phyloP scores from a whole-genome alignment of 768 basidiomycete genomes.

The Rhodocollybia butyracea region DNA sequence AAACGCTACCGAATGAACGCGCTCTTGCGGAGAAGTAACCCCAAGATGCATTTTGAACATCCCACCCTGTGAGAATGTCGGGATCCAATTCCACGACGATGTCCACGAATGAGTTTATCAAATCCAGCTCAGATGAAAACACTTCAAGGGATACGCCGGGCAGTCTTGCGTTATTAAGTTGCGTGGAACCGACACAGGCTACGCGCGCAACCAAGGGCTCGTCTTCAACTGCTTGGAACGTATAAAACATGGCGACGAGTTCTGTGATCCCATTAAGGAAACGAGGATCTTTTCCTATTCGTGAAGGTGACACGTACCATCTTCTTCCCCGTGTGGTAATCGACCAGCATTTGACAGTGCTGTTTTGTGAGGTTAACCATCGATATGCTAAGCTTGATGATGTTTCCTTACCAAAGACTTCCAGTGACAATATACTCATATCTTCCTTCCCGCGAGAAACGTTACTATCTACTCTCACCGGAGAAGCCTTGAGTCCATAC shows the following conservation, averaged over 20 bases:
- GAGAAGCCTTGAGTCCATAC: conserved; percentile 64
- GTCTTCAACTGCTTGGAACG: conserved; percentile 53
- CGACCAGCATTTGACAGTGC: conserved; percentile 57
- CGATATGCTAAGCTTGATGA: neutral
- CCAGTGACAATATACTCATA: conserved; percentile 80
- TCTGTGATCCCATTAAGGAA: conserved; percentile 24
- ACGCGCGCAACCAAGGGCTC: conserved; percentile 40
- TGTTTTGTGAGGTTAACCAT: conserved; percentile 20
- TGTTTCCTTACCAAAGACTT: conserved; percentile 69
- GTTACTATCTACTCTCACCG: conserved; percentile 24
- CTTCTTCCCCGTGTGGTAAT: conserved; percentile 62
- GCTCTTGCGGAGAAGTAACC: conserved; percentile 81
- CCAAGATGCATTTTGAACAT: conserved; percentile 86
- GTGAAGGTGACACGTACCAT: conserved; percentile 32
- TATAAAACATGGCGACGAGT: conserved; percentile 71
- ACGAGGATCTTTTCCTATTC: too few species aligned
- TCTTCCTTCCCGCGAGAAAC: conserved; percentile 54
- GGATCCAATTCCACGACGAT: conserved; percentile 77
- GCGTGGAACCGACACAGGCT: conserved; percentile 46
- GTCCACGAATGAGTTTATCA: conserved; percentile 77
- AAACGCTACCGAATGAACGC: conserved; percentile 46
- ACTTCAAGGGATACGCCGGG: conserved; percentile 45
- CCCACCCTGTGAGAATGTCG: conserved; percentile 91
- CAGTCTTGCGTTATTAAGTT: conserved; percentile 37
- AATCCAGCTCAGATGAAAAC: conserved; percentile 69